These are phyloP conservation scores for Acanthamoeba lenticulata DNA, from an alignment of 208 protist genomes.

Conservation along the genomic window DNA sequence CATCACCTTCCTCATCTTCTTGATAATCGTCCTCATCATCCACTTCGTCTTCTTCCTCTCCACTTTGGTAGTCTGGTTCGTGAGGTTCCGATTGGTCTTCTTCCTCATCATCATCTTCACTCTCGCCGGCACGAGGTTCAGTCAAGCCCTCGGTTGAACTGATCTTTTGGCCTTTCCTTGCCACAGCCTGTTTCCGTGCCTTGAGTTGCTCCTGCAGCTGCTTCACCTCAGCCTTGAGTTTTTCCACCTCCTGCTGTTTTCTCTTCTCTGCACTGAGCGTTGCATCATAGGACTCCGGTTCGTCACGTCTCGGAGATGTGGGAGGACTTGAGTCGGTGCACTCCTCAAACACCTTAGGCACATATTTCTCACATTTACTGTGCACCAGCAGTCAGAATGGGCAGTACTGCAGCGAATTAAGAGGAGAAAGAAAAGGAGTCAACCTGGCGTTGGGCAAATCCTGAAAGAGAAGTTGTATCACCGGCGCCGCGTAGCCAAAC, in stretches of 20 bases:
- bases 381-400: not conserved
- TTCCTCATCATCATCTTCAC: not conserved
- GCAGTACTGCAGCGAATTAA: not conserved
- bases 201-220: constrained; percentile 12
- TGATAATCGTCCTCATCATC: not conserved
- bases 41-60: not conserved
- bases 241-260: constrained; percentile 6
- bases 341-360: not conserved
- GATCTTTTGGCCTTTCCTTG: not conserved
- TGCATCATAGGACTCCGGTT: not conserved
- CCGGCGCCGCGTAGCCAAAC: constrained; percentile 33
- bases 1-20: not conserved
- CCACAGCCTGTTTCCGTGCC: not conserved
- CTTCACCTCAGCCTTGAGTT: constrained; percentile 16
- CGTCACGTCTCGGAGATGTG: not conserved
- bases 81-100: not conserved
- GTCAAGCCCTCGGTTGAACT: too few relatives aligned
- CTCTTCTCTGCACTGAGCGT: not conserved
- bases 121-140: not conserved
- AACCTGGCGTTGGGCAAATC: not conserved
- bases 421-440: not conserved
- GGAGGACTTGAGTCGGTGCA: not conserved
- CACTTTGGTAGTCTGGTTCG: not conserved
- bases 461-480: constrained; percentile 16
- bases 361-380: constrained; percentile 12